A percentile compares a stretch with the other conserved stretches of the same genome.
These are phyloP conservation scores for Choricystis sp. DNA, from an alignment of 139 green algal genomes.

Conservation along the genomic window DNA sequence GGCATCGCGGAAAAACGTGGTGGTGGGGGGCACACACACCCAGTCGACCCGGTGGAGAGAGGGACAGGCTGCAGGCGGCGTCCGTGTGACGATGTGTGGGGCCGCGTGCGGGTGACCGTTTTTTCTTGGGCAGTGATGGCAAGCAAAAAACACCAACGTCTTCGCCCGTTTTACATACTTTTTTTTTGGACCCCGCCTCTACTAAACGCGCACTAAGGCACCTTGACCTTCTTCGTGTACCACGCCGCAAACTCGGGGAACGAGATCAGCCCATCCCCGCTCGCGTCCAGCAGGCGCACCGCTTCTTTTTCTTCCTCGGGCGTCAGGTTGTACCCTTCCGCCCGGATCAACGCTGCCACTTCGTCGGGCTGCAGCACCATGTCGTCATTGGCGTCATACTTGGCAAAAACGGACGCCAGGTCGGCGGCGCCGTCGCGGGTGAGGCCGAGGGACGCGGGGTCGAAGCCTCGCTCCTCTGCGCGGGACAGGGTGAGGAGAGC, in stretches of 20 bases:
- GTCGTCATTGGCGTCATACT: background rate
- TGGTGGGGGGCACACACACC: too few species aligned
- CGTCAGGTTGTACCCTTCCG: background rate
- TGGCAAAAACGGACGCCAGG: background rate
- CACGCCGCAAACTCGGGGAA: background rate
- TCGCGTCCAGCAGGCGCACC: background rate
- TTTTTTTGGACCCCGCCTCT: too few species aligned
- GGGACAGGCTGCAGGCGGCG: too few species aligned
- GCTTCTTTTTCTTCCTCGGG: background rate
- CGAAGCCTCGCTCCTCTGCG: background rate
- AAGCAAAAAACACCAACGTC: too few species aligned
- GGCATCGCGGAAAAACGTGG: too few species aligned
- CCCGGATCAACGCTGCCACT: background rate
- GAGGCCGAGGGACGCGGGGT: background rate
- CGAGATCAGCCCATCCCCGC: background rate
- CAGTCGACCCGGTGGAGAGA: too few species aligned
- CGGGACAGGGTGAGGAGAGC: background rate
- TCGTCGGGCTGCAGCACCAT: background rate
- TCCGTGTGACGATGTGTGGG: too few species aligned
- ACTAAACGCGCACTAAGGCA: too few species aligned
- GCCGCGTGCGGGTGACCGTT: too few species aligned
- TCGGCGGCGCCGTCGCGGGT: background rate
- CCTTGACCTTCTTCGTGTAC: background rate
- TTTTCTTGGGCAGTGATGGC: too few species aligned
- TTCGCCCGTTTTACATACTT: too few species aligned